Base-by-base conservation (phyloP, 2,329 filamentous ascomycete species). In the Myriosclerotinia duriaeana region DNA sequence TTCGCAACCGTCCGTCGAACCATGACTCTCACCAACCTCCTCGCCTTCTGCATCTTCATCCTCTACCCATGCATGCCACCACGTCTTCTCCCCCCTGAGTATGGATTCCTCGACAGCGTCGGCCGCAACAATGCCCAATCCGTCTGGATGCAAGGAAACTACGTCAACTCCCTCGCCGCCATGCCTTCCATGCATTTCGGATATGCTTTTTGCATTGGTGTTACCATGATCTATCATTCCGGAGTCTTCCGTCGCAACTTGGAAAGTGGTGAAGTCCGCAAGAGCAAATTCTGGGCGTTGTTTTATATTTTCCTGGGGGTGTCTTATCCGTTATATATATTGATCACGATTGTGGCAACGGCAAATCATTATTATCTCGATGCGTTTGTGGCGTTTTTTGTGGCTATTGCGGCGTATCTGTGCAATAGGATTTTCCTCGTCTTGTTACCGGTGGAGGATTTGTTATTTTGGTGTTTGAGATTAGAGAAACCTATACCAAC, bases 311-410 rank as follows among this genome's bases (percentile, higher is more conserved):
- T 77, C 3, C 55, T 82, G 7, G 82, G 79, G 11, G 65, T 83
- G 44, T 75, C 74, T 46, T 84, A 84, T 70, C 82, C 82, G 2
- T 65, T 73, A 5, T 79, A 80, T 71, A 82, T 84, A 56, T 71
- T 83, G 42, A 77, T 78, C 15, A 80, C 79, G 0, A 85, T 85
- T 67, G 80, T 85, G 14, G 82, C 81, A 20, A 85, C 82, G 0
- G 83, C 82, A 30, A 85, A 85, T 69, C 83, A 84, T 71, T 85
- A 84, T 71, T 83, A 80, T 72, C 77, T 84, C 67, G 83, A 85
- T 69, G 83, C 82, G 0, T 75, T 79, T 38, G 77, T 81, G 3
- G 82, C 81, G 2, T 80, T 79, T 0, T 76, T 79, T 54, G 82
- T 82, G 36, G 81, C 81, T 1, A 74, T 78, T 7, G 64, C 82